A percentile compares a stretch with the other conserved stretches of the same genome.
These are phyloP conservation scores for Nannochloropsis salina DNA, from an alignment of 108 stramenopile genomes.

Conservation along the genomic window DNA sequence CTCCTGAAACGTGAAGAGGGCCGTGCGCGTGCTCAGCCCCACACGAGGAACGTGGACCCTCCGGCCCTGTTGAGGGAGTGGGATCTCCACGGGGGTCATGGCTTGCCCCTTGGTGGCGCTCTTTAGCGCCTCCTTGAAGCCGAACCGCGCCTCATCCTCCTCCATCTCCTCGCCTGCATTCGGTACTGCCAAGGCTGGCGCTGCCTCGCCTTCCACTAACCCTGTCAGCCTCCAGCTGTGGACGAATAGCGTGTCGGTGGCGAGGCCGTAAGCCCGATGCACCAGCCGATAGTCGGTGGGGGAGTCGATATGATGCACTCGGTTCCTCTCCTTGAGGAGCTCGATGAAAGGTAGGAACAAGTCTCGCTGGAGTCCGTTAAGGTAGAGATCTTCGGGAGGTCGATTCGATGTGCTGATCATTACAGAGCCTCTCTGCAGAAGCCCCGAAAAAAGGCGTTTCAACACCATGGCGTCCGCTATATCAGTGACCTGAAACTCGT, in stretches of 20 bases:
- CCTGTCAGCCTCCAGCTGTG: background rate
- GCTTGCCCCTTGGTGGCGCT: background rate
- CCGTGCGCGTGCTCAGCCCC: slow-evolving; percentile 21
- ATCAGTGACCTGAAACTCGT: slow-evolving; percentile 99
- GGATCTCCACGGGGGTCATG: background rate
- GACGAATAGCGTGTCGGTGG: background rate
- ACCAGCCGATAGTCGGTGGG: slow-evolving; percentile 54
- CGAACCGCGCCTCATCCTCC: background rate
- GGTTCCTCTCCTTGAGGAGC: slow-evolving; percentile 66
- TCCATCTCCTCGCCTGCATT: background rate
- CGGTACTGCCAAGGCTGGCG: background rate
- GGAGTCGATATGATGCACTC: slow-evolving; percentile 64
- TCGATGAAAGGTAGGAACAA: slow-evolving; percentile 91
- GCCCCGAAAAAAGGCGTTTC: slow-evolving; percentile 35
- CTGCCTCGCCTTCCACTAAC: background rate
- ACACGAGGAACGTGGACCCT: background rate
- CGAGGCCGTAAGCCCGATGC: background rate
- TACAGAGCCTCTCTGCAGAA: slow-evolving; percentile 44
- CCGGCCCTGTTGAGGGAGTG: background rate
- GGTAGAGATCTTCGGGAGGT: slow-evolving; percentile 79
- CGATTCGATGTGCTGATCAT: slow-evolving; percentile 91
- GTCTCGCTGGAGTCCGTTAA: slow-evolving; percentile 84
- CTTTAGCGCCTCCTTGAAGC: background rate
- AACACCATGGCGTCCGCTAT: slow-evolving; percentile 58
- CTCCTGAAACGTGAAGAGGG: slow-evolving; percentile 65